Evolutionary conservation across 768 basidiomycete genomes (phyloP), one percentile per base, ranked within the genome.

Genomic region (Leccinum rimulosum): DNA sequence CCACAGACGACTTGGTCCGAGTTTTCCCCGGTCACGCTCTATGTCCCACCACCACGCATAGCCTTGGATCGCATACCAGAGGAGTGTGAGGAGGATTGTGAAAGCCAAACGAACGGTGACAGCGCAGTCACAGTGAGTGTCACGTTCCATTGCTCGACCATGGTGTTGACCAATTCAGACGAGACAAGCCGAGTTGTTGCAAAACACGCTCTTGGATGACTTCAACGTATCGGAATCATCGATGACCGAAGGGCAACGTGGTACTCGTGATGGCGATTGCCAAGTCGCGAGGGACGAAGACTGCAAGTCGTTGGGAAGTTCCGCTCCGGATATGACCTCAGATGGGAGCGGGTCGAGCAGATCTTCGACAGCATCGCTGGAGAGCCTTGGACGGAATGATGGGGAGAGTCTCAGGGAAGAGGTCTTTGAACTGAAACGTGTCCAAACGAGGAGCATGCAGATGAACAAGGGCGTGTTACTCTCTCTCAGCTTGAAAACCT

Each of bases 361-460:
- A 51, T 59, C 66, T 3, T 71, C 71, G n/a, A 60, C 40, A 19
- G 52, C 27, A 36, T 71, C 71, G 25, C 60, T 74, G 30, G 60
- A 67, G 50, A 71, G 72, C 54, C 50, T 61, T 3, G 64, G 61
- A 33, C 58, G 52, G 25, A 45, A 60, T 10, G 66, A 65, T 8
- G 55, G 43, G 40, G 61, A 58, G 38, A 65, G 72, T 25, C 52
- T 63, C 22, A 49, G 64, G 19, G 74, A 73, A n/a, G 74, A 70
- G 54, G 69, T 68, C 2, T 81, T 79, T 61, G 80, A 82, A 60
- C 71, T 82, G 49, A 75, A 74, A 61, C 75, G 79, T 12, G 82
- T 74, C 3, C 81, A 79, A 51, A 77, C 80, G 50, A 78, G 75
- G 65, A 84, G 81, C 60, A 71, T 84, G 66, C 79, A 81, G 64